Evolutionary conservation across 371 early-diverging fungal species (phyloP), one percentile per base, ranked within the genome.

Genomic region (Mortierella polycephala): DNA sequence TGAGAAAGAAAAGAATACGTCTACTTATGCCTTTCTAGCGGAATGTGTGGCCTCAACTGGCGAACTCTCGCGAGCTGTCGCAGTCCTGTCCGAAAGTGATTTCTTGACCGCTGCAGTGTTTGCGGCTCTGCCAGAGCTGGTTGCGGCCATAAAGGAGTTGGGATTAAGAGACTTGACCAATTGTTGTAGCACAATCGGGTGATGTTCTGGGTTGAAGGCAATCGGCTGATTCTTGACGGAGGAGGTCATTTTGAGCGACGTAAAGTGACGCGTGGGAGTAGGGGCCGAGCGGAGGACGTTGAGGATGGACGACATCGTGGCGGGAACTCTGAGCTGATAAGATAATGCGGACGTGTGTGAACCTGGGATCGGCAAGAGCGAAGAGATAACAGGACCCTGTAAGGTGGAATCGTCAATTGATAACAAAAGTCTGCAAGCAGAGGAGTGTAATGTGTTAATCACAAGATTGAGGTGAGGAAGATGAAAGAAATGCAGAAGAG

Each of bases 251-350:
- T 77, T 63, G 57, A 77, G 58, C 40, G 77, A 77, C 11, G 77
- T 77, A 47, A 77, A 77, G 45, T 71, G 69, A n/a, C 77, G 77
- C 23, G 77, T 71, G 40, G 72, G 77, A 23, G 77, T 60, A 49
- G 77, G 72, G 13, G 77, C 77, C 62, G 67, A 67, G 52, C 77
- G 77, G 57, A 77, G 64, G 55, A 68, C 77, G 65, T 77, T 71
- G 23, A 71, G 57, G 51, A 77, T 77, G 37, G 77, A 77, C 68
- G 77, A 77, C 77, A 77, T 77, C 49, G 30, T 62, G n/a, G 52
- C 30, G 16, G 10, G 16, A 23, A 52, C 37, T 57, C 5, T 18
- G 4, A 47, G 47, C 16, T 14, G 51, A 51, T 51, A 51, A 51
- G 51, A 51, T 51, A n/a, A 21, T 51, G 20, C 51, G 20, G 46